Evolutionary conservation across 2,329 filamentous ascomycete genomes (phyloP), one percentile per base, ranked within the genome.

Genomic region (Rhinocladiella mackenziei): DNA sequence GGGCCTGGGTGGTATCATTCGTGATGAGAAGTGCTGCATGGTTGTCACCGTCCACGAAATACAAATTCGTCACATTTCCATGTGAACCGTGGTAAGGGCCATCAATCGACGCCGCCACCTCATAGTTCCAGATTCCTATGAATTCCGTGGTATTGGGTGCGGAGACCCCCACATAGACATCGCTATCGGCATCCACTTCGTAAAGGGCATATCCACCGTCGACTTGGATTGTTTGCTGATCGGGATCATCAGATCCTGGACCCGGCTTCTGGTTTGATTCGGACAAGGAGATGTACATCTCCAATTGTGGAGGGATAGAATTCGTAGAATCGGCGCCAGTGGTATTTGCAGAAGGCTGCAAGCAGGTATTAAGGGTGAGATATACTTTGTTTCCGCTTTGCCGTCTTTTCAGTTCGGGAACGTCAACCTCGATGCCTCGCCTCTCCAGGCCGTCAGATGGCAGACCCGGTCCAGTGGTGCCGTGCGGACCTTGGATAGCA

Each of bases 41-140:
- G 31, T 79, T 82, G 63, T 97, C 92, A 17, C 86, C 88, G 60
- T 97, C 92, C 39, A 96, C 80, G 66, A 89, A 84, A 56, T 81
- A 77, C 5, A 96, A 71, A 52, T 83, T 77, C 56, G 78, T 86
- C n/a, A 29, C 34, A 19, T 45, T 39, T 14, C 29, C 26, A 25
- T 28, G 18, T 25, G 67, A 73, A 5, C 23, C 32, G 65, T 94
- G 84, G 61, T 86, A 96, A 48, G 76, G 84, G 1, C 71, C 76
- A 56, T 94, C 84, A n/a, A 83, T 80, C 1, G 89, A 96, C 4
- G 79, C 85, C 1, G 87, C 88, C 15, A 98, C 69, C 57, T 94
- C 75, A 56, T 89, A 89, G 48, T 82, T 85, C 72, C 88, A 98
- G 3, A 71, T 70, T 2, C 83, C 84, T 1, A 71, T 65, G 50